Evolutionary conservation across 352 stramenopile species (phyloP).

Genomic region (Phytophthora podocarpi): DNA sequence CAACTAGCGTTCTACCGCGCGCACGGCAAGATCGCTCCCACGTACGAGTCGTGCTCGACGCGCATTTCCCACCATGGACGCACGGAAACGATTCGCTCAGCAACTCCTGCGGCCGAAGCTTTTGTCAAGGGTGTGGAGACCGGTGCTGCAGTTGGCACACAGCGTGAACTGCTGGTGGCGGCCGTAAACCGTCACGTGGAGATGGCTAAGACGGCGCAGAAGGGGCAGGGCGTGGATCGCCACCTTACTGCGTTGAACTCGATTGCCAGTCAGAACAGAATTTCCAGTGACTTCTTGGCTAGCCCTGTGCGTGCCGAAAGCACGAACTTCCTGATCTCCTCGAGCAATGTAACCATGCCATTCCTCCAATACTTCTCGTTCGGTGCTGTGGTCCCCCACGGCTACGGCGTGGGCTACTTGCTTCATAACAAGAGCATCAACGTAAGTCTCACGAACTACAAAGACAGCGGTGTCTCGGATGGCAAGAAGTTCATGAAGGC

Average conservation of each 20-base stretch:
- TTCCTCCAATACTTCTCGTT: conserved; percentile 92
- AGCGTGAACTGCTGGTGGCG: conserved; percentile 68
- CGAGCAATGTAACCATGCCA: conserved; percentile 90
- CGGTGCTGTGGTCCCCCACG: conserved; percentile 84
- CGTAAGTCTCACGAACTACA: conserved; percentile 88
- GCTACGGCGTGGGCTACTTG: conserved; percentile 92
- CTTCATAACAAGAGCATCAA: conserved; percentile 86
- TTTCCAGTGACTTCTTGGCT: conserved; percentile 79
- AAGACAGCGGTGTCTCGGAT: conserved; percentile 74
- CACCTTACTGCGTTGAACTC: conserved; percentile 85
- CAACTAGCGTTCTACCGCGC: conserved; percentile 89
- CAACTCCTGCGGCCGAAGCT: conserved; percentile 68
- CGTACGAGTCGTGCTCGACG: conserved; percentile 94
- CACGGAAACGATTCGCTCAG: conserved; percentile 92
- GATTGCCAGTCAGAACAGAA: conserved; percentile 61
- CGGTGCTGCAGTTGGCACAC: conserved; percentile 42
- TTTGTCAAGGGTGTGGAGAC: conserved; percentile 72
- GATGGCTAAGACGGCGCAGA: conserved; percentile 90
- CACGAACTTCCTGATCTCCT: conserved; percentile 91
- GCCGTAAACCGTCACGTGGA: conserved; percentile 88
- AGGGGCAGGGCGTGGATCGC: conserved; percentile 87
- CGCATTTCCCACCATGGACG: conserved; percentile 90
- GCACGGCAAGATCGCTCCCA: conserved; percentile 78
- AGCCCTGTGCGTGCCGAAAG: conserved; percentile 79
- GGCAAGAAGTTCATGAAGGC: conserved; percentile 70